Evolutionary conservation across 331 rosid species (phyloP), one percentile per base, ranked within the genome.

Genomic region (Cydonia oblonga): DNA sequence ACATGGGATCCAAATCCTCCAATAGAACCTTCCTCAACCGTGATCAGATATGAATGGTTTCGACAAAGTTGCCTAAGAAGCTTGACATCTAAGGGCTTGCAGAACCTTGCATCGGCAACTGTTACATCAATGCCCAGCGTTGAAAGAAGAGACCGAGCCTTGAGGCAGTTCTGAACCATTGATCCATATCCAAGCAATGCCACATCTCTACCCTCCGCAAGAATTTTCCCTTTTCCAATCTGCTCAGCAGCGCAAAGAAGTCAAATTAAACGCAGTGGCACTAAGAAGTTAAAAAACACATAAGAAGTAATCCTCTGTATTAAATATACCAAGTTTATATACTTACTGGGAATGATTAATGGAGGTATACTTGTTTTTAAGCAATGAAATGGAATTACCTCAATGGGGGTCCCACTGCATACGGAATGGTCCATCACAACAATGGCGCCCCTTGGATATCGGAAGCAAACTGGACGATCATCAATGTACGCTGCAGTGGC

Each of bases 1-100:
- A 93, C 95, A 74, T 90, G 98, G 44, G 97, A 90, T 84, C 95
- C 98, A 59, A 93, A 89, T 66, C 97, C 98, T 57, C 98, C 98
- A 58, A 90, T 82, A 25, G 96, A 89, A 52, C 98, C 98, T 85
- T 93, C 98, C 86, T 93, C 98, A 14, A 93, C 98, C 4, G 97
- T 89, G 75, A 93, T 70, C 51, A 93, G 89, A 79, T 86, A 93
- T 33, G 89, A 76, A 79, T 93, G 98, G 69, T 89, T 74, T 75
- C 84, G 66, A 71, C 98, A 90, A 13, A 93, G 97, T 66, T 85
- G 87, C 74, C 96, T 86, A 38, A 93, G 82, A 86, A 93, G 98
- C 62, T 84, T 81, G 71, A 82, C 86, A 77, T 93, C 98, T 46
- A 90, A 88, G 65, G 98, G 98, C 79, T 93, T 93, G 86, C 97